Base-by-base conservation (phyloP, 495 filamentous ascomycete species). In the Aspergillus cavernicola region DNA sequence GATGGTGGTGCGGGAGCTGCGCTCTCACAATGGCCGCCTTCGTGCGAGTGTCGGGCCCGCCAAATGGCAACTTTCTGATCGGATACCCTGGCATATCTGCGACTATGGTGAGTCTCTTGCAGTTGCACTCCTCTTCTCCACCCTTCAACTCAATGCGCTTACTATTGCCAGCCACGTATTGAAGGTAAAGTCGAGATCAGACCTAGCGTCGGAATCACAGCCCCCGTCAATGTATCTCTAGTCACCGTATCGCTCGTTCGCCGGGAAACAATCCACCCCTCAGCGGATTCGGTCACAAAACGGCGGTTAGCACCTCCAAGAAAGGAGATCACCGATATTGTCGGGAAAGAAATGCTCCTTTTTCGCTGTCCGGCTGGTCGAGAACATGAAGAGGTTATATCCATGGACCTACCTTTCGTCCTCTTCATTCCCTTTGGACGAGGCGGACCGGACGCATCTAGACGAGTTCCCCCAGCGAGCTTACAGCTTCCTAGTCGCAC, bases 121-220 rank as follows among this genome's bases (percentile, higher is more conserved):
- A 32, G 8, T 24, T 29, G 7, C 47, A 18, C 13, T n/a, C n/a
- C n/a, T n/a, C n/a, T n/a, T n/a, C n/a, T n/a, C n/a, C n/a, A n/a
- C n/a, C n/a, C n/a, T n/a, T n/a, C n/a, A n/a, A n/a, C n/a, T 32
- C 53, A 33, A 54, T 28, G 50, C 13, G 44, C 46, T 33, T 12
- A 32, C 22, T 6, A 16, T 8, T 22, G 43, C 38, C 64, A 97
- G 90, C 93, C 93, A 54, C 85, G 93, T 59, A 90, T 98, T 71
- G 91, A 96, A 74, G 93, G 93, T 51, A 97, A 95, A 71, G 93
- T 98, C 67, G 93, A 98, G 74, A 95, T 98, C 58, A 85, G 93
- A 50, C 95, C 93, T 29, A 79, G 80, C 58, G 74, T 82, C 32
- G 93, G 93, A 32, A 82, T 87, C 60, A 89, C 89, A 24, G 90